Evolutionary conservation across 768 basidiomycete genomes (phyloP).

Genomic region (Rhodocollybia butyracea): DNA sequence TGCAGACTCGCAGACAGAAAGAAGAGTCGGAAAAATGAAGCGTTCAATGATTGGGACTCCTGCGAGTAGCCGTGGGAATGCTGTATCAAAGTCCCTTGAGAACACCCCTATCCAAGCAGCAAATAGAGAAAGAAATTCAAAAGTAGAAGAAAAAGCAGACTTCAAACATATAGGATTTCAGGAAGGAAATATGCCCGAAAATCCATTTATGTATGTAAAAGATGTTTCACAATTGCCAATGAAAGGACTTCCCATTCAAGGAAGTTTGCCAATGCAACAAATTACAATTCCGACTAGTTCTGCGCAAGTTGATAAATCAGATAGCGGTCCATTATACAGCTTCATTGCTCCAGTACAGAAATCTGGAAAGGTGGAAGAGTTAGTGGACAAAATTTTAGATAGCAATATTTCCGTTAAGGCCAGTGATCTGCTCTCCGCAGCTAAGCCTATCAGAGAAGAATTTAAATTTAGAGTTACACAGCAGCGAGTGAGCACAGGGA

Average conservation of each 20-base stretch:
- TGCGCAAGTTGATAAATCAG: too few relatives aligned
- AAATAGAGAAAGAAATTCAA: neutral
- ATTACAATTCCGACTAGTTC: too few relatives aligned
- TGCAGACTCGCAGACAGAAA: neutral
- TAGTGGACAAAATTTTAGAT: neutral
- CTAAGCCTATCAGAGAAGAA: constrained; percentile 1
- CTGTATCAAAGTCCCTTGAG: neutral
- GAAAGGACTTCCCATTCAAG: neutral
- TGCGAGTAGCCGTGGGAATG: too few relatives aligned
- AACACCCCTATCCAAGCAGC: neutral
- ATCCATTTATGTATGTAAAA: neutral
- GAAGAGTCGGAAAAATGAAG: neutral
- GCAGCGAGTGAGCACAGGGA: too few relatives aligned
- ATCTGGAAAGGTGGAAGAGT: neutral
- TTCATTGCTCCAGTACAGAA: neutral
- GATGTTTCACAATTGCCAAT: neutral
- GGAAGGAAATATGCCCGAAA: neutral
- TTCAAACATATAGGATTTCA: neutral
- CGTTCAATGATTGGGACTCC: neutral
- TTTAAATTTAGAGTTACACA: neutral
- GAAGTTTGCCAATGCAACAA: neutral
- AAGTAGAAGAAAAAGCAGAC: neutral
- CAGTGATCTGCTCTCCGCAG: neutral
- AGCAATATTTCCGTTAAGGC: neutral
- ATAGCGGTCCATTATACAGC: neutral